Base-by-base conservation (phyloP, 441 rosid species). In the Lepidium campestre region DNA sequence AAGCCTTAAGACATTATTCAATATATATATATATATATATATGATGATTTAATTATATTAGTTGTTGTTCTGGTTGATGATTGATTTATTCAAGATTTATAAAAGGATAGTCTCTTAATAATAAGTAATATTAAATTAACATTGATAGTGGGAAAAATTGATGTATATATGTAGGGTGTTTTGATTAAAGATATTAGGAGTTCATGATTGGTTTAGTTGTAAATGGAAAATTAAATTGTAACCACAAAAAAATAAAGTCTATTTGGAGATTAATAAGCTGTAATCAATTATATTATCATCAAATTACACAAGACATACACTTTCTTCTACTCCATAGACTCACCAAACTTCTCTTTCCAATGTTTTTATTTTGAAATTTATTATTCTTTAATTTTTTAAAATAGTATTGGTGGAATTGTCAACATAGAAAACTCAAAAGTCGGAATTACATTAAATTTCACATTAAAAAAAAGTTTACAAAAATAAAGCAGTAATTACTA, bases 131-230 rank as follows among this genome's bases (percentile, higher is more conserved):
- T 34, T 20, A 57, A 31, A 44, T 27, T 40, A 62, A 44, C 9
- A 53, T 18, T 18, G 50, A 39, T 11, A 56, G 59, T 63, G 19
- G 52, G 37, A 71, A 27, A 22, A 57, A 72, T 34, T 34, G 61
- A 66, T 58, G 72, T 72, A 62, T 41, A 54, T 29, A 52, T 58
- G 67, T 44, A 50, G 27, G 36, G 35, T 58, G 71, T 29, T 58
- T 65, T 65, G 57, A 50, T 42, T 34, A 1, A 41, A 50, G 42
- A 10, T 25, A 17, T 34, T 25, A 72, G 67, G 29, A 52, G 52
- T 34, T 58, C 62, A 66, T 66, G 68, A 66, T 53, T 20, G 57
- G 68, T 73, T 73, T 73, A 59, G 77, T 41, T 53, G 49, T 59
- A 59, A 66, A 58, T 52, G 77, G 72, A 59, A 72, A 73, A 66